Evolutionary conservation across 1,284 basidiomycete species (phyloP).

Genomic region (Tetrapyrgos nigripes): DNA sequence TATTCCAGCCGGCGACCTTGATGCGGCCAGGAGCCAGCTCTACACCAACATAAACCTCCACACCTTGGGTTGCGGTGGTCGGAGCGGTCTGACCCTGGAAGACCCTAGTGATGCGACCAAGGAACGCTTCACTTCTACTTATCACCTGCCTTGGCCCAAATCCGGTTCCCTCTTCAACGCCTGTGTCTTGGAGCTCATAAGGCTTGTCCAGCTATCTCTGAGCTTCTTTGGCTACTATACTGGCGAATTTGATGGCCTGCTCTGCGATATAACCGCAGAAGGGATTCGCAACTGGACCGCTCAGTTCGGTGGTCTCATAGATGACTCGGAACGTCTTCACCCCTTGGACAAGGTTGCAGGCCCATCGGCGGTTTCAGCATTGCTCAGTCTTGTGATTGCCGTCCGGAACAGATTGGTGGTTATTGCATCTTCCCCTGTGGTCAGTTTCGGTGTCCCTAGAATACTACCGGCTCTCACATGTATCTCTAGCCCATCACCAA

Average conservation of each 20-base stretch:
- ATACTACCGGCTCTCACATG: slow-evolving; percentile 4
- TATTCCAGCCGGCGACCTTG: slow-evolving; percentile 73
- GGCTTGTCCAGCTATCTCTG: slow-evolving; percentile 71
- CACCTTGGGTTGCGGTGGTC: slow-evolving; percentile 78
- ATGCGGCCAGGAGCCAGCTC: slow-evolving; percentile 64
- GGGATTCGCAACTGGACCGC: slow-evolving; percentile 71
- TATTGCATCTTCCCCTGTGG: slow-evolving; percentile 21
- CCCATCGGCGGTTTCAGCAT: slow-evolving; percentile 68
- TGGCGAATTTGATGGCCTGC: slow-evolving; percentile 59
- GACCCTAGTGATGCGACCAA: slow-evolving; percentile 80
- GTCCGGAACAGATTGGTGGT: slow-evolving; percentile 71
- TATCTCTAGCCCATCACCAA: slow-evolving; percentile 58
- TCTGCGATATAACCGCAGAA: slow-evolving; percentile 77
- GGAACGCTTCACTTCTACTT: slow-evolving; percentile 75
- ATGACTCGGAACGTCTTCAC: slow-evolving; percentile 65
- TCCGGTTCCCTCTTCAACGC: slow-evolving; percentile 52
- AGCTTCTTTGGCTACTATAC: slow-evolving; percentile 67
- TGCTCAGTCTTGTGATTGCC: slow-evolving; percentile 71
- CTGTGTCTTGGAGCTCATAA: slow-evolving; percentile 77
- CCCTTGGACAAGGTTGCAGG: slow-evolving; percentile 75
- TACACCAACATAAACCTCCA: slow-evolving; percentile 81
- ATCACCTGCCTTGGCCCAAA: slow-evolving; percentile 60
- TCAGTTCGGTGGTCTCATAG: slow-evolving; percentile 64
- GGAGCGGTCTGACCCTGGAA: slow-evolving; percentile 77
- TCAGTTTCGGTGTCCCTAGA: background rate